Evolutionary conservation across 805 yeast species (phyloP).

Genomic region (Pichia heedii): DNA sequence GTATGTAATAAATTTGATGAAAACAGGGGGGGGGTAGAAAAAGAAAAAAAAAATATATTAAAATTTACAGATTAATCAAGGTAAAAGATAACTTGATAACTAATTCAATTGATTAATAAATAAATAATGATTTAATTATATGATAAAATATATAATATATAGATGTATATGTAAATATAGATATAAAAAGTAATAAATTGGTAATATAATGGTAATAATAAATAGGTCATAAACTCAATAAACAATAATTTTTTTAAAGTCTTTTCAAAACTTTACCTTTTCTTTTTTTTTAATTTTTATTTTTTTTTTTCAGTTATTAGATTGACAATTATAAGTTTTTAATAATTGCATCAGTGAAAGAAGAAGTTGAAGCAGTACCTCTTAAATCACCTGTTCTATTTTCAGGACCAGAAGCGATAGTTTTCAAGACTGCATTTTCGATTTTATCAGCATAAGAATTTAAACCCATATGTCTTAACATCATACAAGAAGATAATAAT

Average conservation of each 20-base stretch:
- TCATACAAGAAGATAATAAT: conserved; percentile 92
- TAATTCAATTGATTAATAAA: too few species aligned
- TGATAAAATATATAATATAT: not conserved
- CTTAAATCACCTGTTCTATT: conserved; percentile 95
- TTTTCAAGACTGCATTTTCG: conserved; percentile 76
- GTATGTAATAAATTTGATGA: too few species aligned
- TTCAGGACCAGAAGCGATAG: conserved; percentile 92
- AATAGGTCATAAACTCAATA: not conserved
- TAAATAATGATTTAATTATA: too few species aligned
- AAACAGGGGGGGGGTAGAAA: too few species aligned
- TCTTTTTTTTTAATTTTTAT: too few species aligned
- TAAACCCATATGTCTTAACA: conserved; percentile 97
- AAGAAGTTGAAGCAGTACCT: conserved; percentile 82
- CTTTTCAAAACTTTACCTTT: too few species aligned
- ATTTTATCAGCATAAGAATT: conserved; percentile 72
- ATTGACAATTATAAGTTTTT: conserved; percentile 44
- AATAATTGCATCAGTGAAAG: conserved; percentile 90
- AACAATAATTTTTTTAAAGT: too few species aligned
- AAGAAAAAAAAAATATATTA: too few species aligned
- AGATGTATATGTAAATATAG: not conserved
- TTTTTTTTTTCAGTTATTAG: not conserved
- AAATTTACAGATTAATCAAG: too few species aligned
- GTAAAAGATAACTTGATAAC: too few species aligned
- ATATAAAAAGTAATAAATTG: not conserved
- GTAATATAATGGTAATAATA: conserved; percentile 2